phyloP scores from a whole-genome alignment of 768 basidiomycete species.

The Lactarius deliciosus region DNA sequence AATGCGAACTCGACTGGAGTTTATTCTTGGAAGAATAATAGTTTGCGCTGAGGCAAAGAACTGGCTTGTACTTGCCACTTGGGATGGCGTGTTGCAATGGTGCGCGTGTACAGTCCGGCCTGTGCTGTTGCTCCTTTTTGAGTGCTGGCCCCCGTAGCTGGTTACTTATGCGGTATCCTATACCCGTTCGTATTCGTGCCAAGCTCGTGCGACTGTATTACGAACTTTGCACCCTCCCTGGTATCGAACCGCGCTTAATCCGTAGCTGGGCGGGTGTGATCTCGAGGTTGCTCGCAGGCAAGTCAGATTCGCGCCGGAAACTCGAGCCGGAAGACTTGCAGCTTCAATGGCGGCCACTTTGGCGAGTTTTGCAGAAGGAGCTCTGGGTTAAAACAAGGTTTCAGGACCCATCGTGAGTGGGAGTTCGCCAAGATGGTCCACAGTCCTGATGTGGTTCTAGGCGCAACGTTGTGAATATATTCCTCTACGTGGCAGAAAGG shows the following conservation, averaged over 20 bases:
- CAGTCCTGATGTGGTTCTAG: constrained; percentile 14
- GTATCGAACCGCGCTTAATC: constrained; percentile 67
- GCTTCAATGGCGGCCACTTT: constrained; percentile 75
- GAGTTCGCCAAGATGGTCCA: constrained; percentile 8
- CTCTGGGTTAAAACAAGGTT: constrained; percentile 68
- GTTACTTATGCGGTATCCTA: constrained; percentile 79
- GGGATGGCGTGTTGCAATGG: constrained; percentile 84
- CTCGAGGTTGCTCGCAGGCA: constrained; percentile 64
- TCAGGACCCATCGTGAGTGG: constrained; percentile 55
- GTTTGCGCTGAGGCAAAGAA: constrained; percentile 73
- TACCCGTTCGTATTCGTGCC: constrained; percentile 64
- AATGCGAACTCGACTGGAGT: constrained; percentile 68
- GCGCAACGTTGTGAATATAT: constrained; percentile 67
- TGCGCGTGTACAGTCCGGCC: constrained; percentile 34
- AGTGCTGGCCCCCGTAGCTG: constrained; percentile 48
- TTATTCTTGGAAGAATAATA: constrained; percentile 65
- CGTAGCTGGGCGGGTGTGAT: constrained; percentile 81
- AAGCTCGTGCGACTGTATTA: constrained; percentile 76
- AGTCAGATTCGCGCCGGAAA: constrained; percentile 62
- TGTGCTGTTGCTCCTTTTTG: neutral
- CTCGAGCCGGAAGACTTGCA: constrained; percentile 65
- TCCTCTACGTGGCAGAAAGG: constrained; percentile 71
- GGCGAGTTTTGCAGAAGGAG: constrained; percentile 71
- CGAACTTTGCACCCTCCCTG: constrained; percentile 73
- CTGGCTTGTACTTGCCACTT: constrained; percentile 70